Base-by-base conservation (phyloP, 2,329 filamentous ascomycete genomes). In the Chaetomium globosum region DNA sequence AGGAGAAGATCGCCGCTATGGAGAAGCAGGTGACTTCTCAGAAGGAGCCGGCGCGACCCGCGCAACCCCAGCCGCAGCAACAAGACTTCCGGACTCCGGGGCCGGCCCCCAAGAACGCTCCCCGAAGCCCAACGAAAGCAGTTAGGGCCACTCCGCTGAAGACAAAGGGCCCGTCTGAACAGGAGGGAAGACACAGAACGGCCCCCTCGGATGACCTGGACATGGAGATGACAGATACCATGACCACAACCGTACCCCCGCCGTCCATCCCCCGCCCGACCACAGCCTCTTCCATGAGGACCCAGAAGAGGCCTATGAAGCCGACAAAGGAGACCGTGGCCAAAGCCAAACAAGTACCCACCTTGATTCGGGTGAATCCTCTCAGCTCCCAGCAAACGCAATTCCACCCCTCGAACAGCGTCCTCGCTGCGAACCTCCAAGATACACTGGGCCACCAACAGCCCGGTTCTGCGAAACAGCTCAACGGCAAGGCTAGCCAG, bases 341-440 rank as follows among this genome's bases (percentile, higher is more conserved):
- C 12, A 91, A 89, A 74, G 74, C 82, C 0, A 91, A 88, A 74
- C 87, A 88, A 65, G 85, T 85, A 0, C 90, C 88, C 8, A 91
- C 90, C 3, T 86, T 89, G 64, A 93, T 90, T 71, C 85, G 85
- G 64, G 88, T 92, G 66, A 90, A 89, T 69, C 87, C 86, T 60
- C 84, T 84, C 26, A 74, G 73, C 69, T 88, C 87, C 10, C 86
- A 88, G 69, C 81, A 85, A 64, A 79, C 82, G 28, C 85, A 87
- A 64, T 83, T 85, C 66, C 84, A 87, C 61, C 83, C 85, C 12
- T 82, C 86, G 1, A 86, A 85, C 66, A 83, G 82, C 54, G 79
- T 83, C 16, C 77, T 87, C 46, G 82, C 87, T 4, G 82, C 87
- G 3, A 85, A 78, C 43, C 78, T 86, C 19, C 84, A 87, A 65